Percentiles rank a stretch among this genome's conserved stretches.
These are phyloP conservation scores for Cryphonectria naterciae DNA, from an alignment of 2,329 filamentous ascomycete genomes.

Conservation along the genomic window DNA sequence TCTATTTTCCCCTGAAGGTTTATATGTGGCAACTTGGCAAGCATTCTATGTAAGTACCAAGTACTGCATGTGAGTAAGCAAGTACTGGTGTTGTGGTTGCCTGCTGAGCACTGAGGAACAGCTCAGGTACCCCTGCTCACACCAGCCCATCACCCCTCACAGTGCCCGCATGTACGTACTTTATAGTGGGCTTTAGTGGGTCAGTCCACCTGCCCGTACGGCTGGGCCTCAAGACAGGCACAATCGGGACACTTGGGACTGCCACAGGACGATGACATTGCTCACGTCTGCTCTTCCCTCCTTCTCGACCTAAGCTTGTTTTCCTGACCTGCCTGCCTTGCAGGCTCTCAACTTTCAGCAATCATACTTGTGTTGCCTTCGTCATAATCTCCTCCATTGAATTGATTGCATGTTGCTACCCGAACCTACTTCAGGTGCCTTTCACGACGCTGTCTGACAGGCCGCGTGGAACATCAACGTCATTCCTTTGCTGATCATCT, in stretches of 20 bases:
- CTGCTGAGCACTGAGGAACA: background rate
- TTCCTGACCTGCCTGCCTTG: background rate
- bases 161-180: background rate
- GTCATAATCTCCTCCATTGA: background rate
- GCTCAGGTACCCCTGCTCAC: background rate
- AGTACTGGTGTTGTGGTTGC: background rate
- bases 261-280: slow-evolving; percentile 9
- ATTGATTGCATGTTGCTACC: slow-evolving; percentile 2
- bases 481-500: background rate
- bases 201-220: background rate
- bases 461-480: slow-evolving; percentile 7
- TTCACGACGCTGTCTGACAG: background rate
- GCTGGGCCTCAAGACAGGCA: background rate
- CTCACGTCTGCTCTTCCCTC: background rate
- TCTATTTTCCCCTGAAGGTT: background rate
- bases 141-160: slow-evolving; percentile 1
- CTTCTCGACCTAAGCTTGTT: background rate
- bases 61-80: no score
- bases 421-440: background rate
- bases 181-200: background rate
- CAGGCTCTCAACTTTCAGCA: background rate
- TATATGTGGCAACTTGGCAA: background rate
- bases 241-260: background rate
- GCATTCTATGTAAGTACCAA: no score
- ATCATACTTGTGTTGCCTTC: background rate